phyloP scores from a whole-genome alignment of 805 yeast genomes.

The Candida ascalaphidarum region DNA sequence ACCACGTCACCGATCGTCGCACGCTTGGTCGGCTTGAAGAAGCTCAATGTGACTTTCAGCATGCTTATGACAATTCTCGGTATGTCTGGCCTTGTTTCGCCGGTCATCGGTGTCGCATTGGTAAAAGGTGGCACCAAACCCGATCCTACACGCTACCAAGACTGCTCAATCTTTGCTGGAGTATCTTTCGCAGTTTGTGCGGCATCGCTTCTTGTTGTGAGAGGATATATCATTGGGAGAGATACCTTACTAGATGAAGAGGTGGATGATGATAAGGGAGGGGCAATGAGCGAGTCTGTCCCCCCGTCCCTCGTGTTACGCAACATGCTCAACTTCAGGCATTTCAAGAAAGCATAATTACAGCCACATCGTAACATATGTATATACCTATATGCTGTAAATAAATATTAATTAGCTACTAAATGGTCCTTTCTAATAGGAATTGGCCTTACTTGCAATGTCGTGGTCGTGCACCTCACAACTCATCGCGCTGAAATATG shows the following conservation, averaged over 20 bases:
- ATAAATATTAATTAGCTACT: too few relatives aligned
- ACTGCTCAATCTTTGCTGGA: conserved; percentile 56
- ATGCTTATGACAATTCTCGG: conserved; percentile 50
- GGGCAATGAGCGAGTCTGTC: not conserved
- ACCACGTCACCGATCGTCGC: conserved; percentile 44
- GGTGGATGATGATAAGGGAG: not conserved
- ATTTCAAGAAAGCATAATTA: too few relatives aligned
- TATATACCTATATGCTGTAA: too few relatives aligned
- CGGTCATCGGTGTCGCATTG: conserved; percentile 50
- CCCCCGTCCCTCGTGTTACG: not conserved
- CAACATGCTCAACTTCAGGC: too few relatives aligned
- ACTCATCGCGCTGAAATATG: too few relatives aligned
- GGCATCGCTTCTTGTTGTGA: conserved; percentile 29
- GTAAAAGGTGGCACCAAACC: conserved; percentile 18
- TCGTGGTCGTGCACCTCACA: too few relatives aligned
- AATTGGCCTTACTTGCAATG: too few relatives aligned
- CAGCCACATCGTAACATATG: too few relatives aligned
- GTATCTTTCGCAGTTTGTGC: conserved; percentile 42
- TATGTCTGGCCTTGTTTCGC: conserved; percentile 43
- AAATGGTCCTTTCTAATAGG: too few relatives aligned
- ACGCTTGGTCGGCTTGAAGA: conserved; percentile 44
- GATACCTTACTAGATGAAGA: not conserved
- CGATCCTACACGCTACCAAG: conserved; percentile 39
- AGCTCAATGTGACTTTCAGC: conserved; percentile 40
- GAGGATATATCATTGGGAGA: conserved; percentile 53